Conservation (phyloP, 208 protist species). For the Acanthamoeba culbertsoni region DNA sequence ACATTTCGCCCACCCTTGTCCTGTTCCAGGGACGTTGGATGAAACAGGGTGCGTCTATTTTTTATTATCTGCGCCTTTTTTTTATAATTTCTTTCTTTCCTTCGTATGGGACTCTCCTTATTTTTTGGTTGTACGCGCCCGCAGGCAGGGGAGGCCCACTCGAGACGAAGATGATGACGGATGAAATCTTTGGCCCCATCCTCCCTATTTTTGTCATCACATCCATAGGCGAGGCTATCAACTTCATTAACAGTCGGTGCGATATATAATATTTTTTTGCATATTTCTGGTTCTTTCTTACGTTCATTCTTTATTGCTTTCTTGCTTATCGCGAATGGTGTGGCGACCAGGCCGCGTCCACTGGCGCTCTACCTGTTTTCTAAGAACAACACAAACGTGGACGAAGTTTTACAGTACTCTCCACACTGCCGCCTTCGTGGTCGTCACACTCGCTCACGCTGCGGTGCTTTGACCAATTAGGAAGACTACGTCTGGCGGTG, state of each 20-base stretch:
- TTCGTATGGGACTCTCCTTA: not conserved
- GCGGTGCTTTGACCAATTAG: too few relatives aligned
- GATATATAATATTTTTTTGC: not conserved
- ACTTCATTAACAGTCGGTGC: constrained; percentile 73
- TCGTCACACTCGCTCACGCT: too few relatives aligned
- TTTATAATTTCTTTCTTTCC: not conserved
- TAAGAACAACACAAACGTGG: constrained; percentile 66
- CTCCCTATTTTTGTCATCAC: constrained; percentile 84
- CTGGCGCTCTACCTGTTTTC: constrained; percentile 92
- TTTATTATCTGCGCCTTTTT: not conserved
- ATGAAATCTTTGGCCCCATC: constrained; percentile 94
- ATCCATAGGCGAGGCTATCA: constrained; percentile 78
- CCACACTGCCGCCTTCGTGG: not conserved
- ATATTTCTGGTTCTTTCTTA: too few relatives aligned
- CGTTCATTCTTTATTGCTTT: too few relatives aligned
- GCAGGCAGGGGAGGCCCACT: constrained; percentile 56
- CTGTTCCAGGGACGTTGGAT: not conserved
- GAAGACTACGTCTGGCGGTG: constrained; percentile 49
- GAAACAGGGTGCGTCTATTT: not conserved
- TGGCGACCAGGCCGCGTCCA: constrained; percentile 77
- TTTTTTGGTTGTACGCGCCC: not conserved
- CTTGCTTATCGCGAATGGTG: not conserved
- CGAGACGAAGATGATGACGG: constrained; percentile 51
- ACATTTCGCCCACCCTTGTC: constrained; percentile 88
- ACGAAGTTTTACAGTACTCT: constrained; percentile 70